These are phyloP conservation scores for Naganishia liquefaciens DNA, from an alignment of 1,284 basidiomycete genomes.

Conservation along the genomic window DNA sequence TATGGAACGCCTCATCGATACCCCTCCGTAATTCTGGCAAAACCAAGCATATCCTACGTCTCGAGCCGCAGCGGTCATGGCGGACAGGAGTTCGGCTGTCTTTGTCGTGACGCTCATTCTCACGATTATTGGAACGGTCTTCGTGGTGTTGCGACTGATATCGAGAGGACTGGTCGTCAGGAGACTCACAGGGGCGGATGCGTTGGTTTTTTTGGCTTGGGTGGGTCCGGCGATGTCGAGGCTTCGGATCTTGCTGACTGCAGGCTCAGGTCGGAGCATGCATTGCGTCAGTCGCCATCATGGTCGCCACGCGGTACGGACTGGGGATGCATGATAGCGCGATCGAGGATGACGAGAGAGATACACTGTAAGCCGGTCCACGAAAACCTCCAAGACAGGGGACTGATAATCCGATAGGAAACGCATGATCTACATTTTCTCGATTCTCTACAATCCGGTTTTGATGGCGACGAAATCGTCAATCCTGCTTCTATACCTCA, in stretches of 20 bases:
- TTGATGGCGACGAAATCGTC: slow-evolving; percentile 51
- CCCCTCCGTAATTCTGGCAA: no score
- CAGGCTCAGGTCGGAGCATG: slow-evolving; percentile 11
- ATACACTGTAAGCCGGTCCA: background rate
- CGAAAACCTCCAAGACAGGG: no score
- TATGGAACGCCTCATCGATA: no score
- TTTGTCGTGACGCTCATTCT: slow-evolving; percentile 40
- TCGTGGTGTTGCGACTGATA: slow-evolving; percentile 43
- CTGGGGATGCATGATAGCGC: slow-evolving; percentile 45
- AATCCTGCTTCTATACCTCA: slow-evolving; percentile 51
- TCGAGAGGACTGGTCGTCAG: slow-evolving; percentile 50
- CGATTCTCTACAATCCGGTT: slow-evolving; percentile 50
- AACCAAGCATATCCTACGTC: no score
- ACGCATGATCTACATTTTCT: slow-evolving; percentile 47
- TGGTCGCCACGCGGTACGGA: slow-evolving; percentile 44
- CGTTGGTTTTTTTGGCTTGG: slow-evolving; percentile 48
- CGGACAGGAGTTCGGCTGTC: slow-evolving; percentile 13
- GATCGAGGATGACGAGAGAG: slow-evolving; percentile 35
- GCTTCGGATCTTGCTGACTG: background rate
- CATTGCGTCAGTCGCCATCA: slow-evolving; percentile 38
- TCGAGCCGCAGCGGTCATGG: background rate
- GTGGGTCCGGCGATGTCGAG: slow-evolving; percentile 32
- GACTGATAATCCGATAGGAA: slow-evolving; percentile 35
- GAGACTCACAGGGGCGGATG: slow-evolving; percentile 46
- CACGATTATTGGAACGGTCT: slow-evolving; percentile 45